Evolutionary conservation across 192 early-diverging fungal genomes (phyloP), one percentile per base, ranked within the genome.

Genomic region (Coemansia sp.): DNA sequence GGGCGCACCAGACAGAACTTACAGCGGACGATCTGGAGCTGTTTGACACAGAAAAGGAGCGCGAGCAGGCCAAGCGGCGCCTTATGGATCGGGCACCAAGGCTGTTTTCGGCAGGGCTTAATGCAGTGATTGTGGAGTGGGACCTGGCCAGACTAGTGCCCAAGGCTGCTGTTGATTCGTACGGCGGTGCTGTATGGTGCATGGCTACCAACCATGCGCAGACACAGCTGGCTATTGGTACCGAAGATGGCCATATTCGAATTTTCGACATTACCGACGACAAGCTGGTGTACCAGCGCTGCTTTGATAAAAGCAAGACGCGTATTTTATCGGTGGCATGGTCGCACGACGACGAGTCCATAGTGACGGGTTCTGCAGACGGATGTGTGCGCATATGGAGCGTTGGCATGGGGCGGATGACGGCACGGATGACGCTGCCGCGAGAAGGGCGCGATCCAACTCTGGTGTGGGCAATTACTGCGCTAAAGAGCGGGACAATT

Each of bases 181-280:
- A 87, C 53, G 96, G 96, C 60, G 96, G 96, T 15, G 85, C 93
- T 3, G 80, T 98, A 30, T 97, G 94, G 94, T 94, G 91, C 66
- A 89, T 94, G 83, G 84, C 91, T 9, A 82, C 82, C 5, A 92
- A 93, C 55, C 80, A 85, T 45, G 82, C 80, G 18, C 83, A 84
- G 55, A 89, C 89, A 21, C 64, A 81, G 37, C 75, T 98, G 26
- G 96, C 91, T 15, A 82, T 94, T 18, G 96, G 93, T 14, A 96
- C 91, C 56, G 94, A 97, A 56, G 96, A 98, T 73, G 94, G 94
- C 0, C 82, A 82, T 45, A 85, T 96, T 34, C 81, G 94, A 16
- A 64, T 96, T n/a, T 93, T 96, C 55, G 82, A 91, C 64, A 87
- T 98, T 53, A 69, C 81, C 12, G 85, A 90, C 53, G 86, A 80